A percentile compares a stretch with the other conserved stretches of the same genome.
phyloP scores from a whole-genome alignment of 139 green algal genomes.

The Chlorokybus atmophyticus region DNA sequence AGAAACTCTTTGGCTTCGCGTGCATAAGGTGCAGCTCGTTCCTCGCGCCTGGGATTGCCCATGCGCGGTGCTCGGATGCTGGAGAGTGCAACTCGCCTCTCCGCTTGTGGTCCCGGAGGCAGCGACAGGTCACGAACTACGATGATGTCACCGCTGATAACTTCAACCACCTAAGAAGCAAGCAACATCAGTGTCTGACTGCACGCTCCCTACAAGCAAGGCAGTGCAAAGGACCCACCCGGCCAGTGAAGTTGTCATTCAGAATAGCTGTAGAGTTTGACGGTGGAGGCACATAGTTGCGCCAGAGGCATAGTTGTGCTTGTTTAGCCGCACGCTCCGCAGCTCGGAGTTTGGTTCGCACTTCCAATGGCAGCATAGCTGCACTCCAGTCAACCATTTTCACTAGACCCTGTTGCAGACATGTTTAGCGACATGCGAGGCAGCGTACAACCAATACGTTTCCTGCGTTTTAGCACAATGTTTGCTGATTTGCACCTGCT shows the following conservation, averaged over 20 bases:
- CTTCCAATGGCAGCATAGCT: constrained; percentile 39
- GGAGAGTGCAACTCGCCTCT: constrained; percentile 69
- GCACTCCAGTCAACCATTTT: constrained; percentile 68
- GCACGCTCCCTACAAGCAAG: background rate
- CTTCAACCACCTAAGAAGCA: constrained; percentile 55
- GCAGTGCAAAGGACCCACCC: constrained; percentile 1
- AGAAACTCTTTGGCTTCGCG: constrained; percentile 83
- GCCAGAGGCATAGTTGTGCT: constrained; percentile 55
- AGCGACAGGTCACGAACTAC: constrained; percentile 54
- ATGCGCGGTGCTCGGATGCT: constrained; percentile 68
- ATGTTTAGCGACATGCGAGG: background rate
- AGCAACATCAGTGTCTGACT: background rate
- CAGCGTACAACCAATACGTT: background rate
- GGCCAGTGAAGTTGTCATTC: constrained; percentile 26
- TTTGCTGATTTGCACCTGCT: too few species aligned
- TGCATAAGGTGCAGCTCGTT: constrained; percentile 57
- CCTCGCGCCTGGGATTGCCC: constrained; percentile 42
- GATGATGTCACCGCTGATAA: constrained; percentile 81
- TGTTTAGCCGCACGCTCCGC: constrained; percentile 70
- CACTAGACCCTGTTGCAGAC: constrained; percentile 23
- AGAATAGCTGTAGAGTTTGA: too few species aligned
- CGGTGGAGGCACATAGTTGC: constrained; percentile 52
- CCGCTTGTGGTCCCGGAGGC: constrained; percentile 24
- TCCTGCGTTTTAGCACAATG: too few species aligned
- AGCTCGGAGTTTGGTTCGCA: constrained; percentile 51